Evolutionary conservation across 192 early-diverging fungal species (phyloP), one percentile per base, ranked within the genome.

Genomic region (Chytriomyces sp.): DNA sequence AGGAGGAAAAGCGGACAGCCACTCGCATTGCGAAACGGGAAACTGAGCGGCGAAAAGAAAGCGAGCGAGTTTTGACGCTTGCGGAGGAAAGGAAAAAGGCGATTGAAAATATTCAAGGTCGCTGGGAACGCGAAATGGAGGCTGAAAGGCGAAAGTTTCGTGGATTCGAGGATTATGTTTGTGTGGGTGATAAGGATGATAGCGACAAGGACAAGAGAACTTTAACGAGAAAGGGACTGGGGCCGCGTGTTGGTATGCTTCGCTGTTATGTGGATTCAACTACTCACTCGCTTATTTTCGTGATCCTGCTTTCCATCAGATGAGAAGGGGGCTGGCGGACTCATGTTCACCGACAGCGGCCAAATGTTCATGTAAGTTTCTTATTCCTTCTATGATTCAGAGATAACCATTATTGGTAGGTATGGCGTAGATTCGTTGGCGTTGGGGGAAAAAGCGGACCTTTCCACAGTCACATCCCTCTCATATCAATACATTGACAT

Each of bases 1-100:
- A 89, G 57, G 87, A 89, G 78, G 85, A 86, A 61, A 80, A 79
- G 26, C 69, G 86, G 13, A 49, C 68, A 11, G 84, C 86, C 7
- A 70, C 66, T 8, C 77, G 79, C 45, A 66, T 88, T n/a, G 76
- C 81, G 3, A 87, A 82, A 43, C 65, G 80, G 50, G 86, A 89
- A 63, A 76, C 69, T 11, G 85, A 83, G 53, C 45, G 79, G 26
- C 48, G 81, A 53, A 75, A 64, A 57, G 87, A 88, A 63, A 71
- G 13, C 45, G 86, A 88, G 69, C 63, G 82, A 44, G 66, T 71
- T 6, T n/a, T 47, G 1, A 43, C 65, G 7, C 66, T 69, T 64
- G 47, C 53, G 46, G 84, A 87, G 68, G 84, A 86, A 50, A 68
- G 82, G 11, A 75, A 60, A 68, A 67, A 72, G 13, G 45, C 53